Evolutionary conservation across 73 alveolate genomes (phyloP), one percentile per base, ranked within the genome.

Genomic region (Stentor coeruleus): DNA sequence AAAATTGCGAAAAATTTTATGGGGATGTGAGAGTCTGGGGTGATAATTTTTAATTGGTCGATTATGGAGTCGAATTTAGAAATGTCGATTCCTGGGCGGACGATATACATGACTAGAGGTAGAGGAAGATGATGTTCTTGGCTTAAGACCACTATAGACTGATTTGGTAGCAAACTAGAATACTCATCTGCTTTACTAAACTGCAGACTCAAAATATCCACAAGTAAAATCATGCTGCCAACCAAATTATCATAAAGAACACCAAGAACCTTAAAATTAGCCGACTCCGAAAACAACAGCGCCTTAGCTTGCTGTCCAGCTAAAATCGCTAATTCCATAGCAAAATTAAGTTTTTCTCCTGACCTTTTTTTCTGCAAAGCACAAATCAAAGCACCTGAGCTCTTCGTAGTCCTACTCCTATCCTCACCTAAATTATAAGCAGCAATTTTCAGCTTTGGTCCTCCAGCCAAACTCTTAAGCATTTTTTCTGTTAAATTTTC

Each of bases 401-500:
- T 76, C 40, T 86, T 86, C 60, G 74, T 75, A 0, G 86, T 86
- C 35, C 84, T 72, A 42, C 87, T 86, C 37, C 85, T 59, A 11
- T 86, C 76, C 26, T 74, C 77, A 20, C 83, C 74, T 26, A 75
- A 39, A 30, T 84, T 77, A 73, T 81, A 58, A 3, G 77, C 83
- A 82, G 83, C 92, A 36, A 89, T 57, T 36, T 88, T 74, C 30
- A 89, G 88, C 33, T 74, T 76, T 4, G 88, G 79, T 0, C 95
- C 95, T 59, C 92, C 95, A 2, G 92, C 90, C 30, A 89, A 74
- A 36, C 92, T 58, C 72, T 82, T 59, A 2, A 89, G 85, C 72
- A 86, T 82, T 33, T 74, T 20, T 31, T 85, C 80, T 2, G 88
- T 86, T 90, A 89, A 83, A 36, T 89, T 89, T 57, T 88, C 81